phyloP scores from a whole-genome alignment of 140 eudicot genomes.

The Stevia rebaudiana region DNA sequence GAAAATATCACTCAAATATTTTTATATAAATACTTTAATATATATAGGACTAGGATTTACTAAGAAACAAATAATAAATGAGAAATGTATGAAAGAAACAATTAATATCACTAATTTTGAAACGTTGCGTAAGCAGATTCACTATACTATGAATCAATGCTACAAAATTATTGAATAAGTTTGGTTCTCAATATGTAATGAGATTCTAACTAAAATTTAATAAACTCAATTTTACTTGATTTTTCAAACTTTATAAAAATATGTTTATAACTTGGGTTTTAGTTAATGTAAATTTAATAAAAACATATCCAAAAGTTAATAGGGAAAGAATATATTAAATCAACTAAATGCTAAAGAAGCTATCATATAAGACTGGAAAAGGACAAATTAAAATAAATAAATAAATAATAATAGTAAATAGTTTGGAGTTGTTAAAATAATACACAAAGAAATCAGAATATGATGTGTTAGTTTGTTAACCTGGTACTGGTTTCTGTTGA shows the following conservation, averaged over 20 bases:
- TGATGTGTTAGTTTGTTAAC: constrained; percentile 29
- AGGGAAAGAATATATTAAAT: not conserved
- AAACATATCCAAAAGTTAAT: not conserved
- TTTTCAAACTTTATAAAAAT: too few relatives aligned
- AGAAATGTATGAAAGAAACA: not conserved
- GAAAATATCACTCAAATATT: not conserved
- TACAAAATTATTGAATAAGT: not conserved
- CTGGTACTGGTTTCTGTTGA: constrained; percentile 47
- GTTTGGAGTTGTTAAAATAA: not conserved
- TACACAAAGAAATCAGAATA: constrained; percentile 10
- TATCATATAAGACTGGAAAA: not conserved
- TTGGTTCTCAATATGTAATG: not conserved
- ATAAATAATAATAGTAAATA: not conserved
- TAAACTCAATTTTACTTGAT: not conserved
- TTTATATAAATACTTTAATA: not conserved
- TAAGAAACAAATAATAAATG: not conserved
- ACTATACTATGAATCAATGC: not conserved
- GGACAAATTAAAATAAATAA: not conserved
- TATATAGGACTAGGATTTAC: not conserved
- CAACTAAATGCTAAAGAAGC: not conserved
- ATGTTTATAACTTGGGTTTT: not conserved
- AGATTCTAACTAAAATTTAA: not conserved
- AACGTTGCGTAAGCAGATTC: not conserved
- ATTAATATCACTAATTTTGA: not conserved
- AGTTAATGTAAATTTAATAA: not conserved